Evolutionary conservation across 148 eudicot genomes (phyloP).

Genomic region (Selenicereus undatus): DNA sequence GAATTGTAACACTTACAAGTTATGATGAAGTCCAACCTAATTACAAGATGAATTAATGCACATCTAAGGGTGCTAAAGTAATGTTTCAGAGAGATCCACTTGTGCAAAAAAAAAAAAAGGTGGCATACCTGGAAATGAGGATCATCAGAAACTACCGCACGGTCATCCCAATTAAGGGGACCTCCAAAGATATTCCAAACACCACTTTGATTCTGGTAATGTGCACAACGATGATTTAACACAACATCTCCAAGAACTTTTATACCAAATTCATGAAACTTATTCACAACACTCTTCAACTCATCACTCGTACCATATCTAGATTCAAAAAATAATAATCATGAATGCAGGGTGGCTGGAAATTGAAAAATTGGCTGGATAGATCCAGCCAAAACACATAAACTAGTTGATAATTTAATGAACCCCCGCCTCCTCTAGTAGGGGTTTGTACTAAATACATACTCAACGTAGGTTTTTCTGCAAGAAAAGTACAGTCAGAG

Average conservation of each 20-base stretch:
- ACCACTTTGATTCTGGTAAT: conserved; percentile 70
- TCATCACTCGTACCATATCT: conserved; percentile 89
- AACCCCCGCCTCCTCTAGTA: too few relatives aligned
- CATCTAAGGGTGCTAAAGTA: neutral
- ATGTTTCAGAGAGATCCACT: neutral
- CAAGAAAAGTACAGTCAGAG: neutral
- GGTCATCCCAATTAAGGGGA: conserved; percentile 97
- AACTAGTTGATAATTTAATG: too few relatives aligned
- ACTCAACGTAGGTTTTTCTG: neutral
- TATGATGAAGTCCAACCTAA: neutral
- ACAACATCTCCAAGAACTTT: conserved; percentile 95
- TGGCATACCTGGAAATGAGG: conserved; percentile 89
- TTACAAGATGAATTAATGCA: too few relatives aligned
- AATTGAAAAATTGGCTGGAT: neutral
- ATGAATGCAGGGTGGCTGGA: neutral
- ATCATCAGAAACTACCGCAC: conserved; percentile 96
- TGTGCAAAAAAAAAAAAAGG: neutral
- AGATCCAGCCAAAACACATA: too few relatives aligned
- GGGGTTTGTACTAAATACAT: too few relatives aligned
- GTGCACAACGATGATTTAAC: conserved; percentile 93
- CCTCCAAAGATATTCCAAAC: conserved; percentile 98
- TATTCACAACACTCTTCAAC: conserved; percentile 65
- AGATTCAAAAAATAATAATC: conserved; percentile 18
- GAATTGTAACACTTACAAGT: neutral
- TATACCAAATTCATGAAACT: conserved; percentile 69